A percentile compares a stretch with the other conserved stretches of the same genome.
phyloP scores from a whole-genome alignment of 2,329 filamentous ascomycete species.

The Onygenales sp. region DNA sequence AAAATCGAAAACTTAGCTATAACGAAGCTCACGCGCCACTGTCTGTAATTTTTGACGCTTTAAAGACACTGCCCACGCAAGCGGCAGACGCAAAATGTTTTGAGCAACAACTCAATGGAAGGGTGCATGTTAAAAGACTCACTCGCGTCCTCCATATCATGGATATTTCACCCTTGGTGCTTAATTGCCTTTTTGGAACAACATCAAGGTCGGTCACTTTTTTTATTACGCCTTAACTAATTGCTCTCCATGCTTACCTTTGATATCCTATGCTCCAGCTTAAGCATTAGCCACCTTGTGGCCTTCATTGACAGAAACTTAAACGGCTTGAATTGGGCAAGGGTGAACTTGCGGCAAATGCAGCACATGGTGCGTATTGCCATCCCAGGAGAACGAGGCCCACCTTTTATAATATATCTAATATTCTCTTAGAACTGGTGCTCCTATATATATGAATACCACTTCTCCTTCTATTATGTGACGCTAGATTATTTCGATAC shows the following conservation, averaged over 20 bases:
- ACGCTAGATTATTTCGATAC: conserved; percentile 1
- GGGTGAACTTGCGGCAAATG: conserved; percentile 3
- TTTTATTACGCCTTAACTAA: neutral
- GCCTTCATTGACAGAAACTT: conserved; percentile 4
- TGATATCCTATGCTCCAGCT: neutral
- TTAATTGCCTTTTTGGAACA: conserved; percentile 5
- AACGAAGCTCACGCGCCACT: conserved; percentile 3
- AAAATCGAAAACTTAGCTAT: conserved; percentile 1
- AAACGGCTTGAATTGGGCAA: conserved; percentile 5
- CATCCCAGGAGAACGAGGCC: neutral
- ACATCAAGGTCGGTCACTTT: neutral
- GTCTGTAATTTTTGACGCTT: conserved; percentile 1
- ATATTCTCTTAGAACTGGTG: neutral
- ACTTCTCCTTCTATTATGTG: conserved; percentile 7
- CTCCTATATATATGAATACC: conserved; percentile 7
- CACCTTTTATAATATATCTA: neutral
- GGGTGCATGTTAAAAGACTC: neutral
- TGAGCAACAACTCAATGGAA: neutral
- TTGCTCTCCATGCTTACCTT: neutral
- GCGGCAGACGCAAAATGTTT: neutral
- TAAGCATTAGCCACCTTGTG: conserved; percentile 1
- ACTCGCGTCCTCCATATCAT: conserved; percentile 1
- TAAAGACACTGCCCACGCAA: neutral
- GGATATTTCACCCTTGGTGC: conserved; percentile 4
- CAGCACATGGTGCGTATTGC: conserved; percentile 3